Conservation (phyloP, 225 moss, liverwort and hornwort species). For the Pleurozium schreberi region DNA sequence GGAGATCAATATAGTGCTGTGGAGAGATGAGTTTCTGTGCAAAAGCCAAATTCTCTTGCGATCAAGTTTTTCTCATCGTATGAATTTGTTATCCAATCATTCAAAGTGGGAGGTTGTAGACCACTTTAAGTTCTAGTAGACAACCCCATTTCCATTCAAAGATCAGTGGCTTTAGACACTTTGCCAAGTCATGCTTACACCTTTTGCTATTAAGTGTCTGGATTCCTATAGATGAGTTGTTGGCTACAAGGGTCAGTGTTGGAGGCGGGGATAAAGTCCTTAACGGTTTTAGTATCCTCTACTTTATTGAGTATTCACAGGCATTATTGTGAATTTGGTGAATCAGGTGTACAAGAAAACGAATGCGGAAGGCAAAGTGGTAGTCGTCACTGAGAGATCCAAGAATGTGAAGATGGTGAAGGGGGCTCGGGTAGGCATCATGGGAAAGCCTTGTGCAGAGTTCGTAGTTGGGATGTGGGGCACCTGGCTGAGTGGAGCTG, state of each 20-base stretch:
- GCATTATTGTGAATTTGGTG: background rate
- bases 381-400: constrained; percentile 25
- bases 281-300: background rate
- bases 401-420: background rate
- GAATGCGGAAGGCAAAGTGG: constrained; percentile 20
- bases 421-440: constrained; percentile 68
- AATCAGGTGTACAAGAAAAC: constrained; percentile 34
- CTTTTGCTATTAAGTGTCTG: background rate
- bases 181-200: background rate
- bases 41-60: background rate
- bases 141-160: background rate
- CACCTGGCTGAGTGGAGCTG: constrained; percentile 80
- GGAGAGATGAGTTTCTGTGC: background rate
- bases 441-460: constrained; percentile 76
- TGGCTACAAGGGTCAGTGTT: background rate
- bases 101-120: background rate
- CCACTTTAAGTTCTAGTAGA: background rate
- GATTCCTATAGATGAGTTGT: background rate
- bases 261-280: background rate
- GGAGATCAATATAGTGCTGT: background rate
- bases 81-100: background rate
- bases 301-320: background rate
- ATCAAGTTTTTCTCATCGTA: background rate
- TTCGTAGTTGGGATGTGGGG: constrained; percentile 86
- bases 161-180: background rate